phyloP scores from a whole-genome alignment of 176 grass and related monocot genomes.

The Alopecurus myosuroides region DNA sequence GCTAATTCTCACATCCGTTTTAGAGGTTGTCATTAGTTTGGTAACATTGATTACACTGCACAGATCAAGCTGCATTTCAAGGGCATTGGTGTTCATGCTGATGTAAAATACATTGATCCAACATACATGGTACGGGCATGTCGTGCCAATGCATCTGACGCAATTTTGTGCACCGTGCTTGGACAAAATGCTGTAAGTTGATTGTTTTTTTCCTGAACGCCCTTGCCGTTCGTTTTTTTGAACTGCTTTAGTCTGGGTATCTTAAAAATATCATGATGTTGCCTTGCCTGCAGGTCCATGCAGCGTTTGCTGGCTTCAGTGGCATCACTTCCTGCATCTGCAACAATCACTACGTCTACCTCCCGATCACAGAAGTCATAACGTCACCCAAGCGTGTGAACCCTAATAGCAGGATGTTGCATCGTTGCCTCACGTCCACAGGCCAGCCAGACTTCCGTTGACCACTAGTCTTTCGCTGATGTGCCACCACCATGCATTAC shows the following conservation, averaged over 20 bases:
- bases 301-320: conserved; percentile 78
- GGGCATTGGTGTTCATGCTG: conserved; percentile 50
- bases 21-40: neutral
- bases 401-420: conserved; percentile 80
- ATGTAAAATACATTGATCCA: conserved; percentile 78
- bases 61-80: conserved; percentile 83
- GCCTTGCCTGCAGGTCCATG: conserved; percentile 49
- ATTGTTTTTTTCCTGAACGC: neutral
- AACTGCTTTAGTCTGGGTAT: neutral
- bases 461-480: conserved; percentile 5
- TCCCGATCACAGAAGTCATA: conserved; percentile 70
- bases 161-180: conserved; percentile 75
- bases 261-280: neutral
- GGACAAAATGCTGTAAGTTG: conserved; percentile 74
- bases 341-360: conserved; percentile 62
- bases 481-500: neutral
- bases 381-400: conserved; percentile 44
- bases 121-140: conserved; percentile 81
- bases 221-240: neutral
- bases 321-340: conserved; percentile 68
- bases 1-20: neutral
- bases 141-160: conserved; percentile 74
- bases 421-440: conserved; percentile 73
- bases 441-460: conserved; percentile 66
- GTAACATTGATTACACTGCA: neutral